Evolutionary conservation across 106 monocot species (phyloP).

Genomic region (Narthecium ossifragum): DNA sequence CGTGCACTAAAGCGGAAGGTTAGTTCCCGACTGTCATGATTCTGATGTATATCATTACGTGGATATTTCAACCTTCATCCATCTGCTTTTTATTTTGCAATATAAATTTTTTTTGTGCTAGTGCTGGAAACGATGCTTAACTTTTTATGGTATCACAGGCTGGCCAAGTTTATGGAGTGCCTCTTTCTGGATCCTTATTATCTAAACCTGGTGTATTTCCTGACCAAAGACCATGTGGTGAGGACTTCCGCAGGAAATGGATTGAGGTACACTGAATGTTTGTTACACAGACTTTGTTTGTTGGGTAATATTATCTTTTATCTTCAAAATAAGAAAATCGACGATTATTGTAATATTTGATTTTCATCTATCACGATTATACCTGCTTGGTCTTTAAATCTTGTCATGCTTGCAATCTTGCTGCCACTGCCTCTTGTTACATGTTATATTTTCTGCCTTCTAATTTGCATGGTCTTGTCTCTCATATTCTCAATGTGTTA

Average conservation of each 20-base stretch:
- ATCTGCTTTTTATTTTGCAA: neutral
- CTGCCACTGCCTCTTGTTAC: too few relatives aligned
- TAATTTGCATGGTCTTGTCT: too few relatives aligned
- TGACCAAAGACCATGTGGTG: slow-evolving; percentile 63
- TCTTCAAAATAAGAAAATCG: too few relatives aligned
- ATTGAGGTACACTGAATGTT: slow-evolving; percentile 55
- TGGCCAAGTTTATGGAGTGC: slow-evolving; percentile 94
- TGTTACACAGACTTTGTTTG: too few relatives aligned
- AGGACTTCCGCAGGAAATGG: slow-evolving; percentile 87
- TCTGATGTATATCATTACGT: slow-evolving; percentile 4
- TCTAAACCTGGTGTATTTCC: slow-evolving; percentile 75
- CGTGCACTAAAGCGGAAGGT: slow-evolving; percentile 95
- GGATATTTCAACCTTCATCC: too few relatives aligned
- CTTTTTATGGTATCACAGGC: slow-evolving; percentile 42
- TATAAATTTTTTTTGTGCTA: neutral
- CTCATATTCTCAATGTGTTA: too few relatives aligned
- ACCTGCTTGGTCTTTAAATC: too few relatives aligned
- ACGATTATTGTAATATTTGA: too few relatives aligned
- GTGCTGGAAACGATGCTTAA: neutral
- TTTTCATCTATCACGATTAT: too few relatives aligned
- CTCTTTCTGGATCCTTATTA: slow-evolving; percentile 78
- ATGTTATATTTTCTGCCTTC: too few relatives aligned
- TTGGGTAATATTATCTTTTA: too few relatives aligned
- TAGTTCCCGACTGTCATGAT: neutral
- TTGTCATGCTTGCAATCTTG: too few relatives aligned